A percentile compares a stretch with the other conserved stretches of the same genome.
Conservation (phyloP, 2,329 filamentous ascomycete genomes). For the Colletotrichum sp. region DNA sequence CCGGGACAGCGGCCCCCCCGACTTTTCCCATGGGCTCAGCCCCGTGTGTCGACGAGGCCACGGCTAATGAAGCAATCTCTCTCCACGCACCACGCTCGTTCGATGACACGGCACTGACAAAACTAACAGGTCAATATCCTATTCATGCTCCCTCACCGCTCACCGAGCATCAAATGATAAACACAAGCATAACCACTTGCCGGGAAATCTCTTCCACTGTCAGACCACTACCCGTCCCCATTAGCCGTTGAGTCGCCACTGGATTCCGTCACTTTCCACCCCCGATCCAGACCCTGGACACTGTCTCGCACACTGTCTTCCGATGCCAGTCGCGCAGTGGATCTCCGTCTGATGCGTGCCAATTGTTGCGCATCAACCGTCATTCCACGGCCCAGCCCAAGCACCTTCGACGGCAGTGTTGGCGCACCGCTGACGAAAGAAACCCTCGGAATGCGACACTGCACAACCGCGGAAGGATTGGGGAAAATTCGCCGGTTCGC, state of each 20-base stretch:
- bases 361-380: not conserved
- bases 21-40: not conserved
- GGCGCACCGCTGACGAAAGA: not conserved
- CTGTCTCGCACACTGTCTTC: not conserved
- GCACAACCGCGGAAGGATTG: not conserved
- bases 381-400: not conserved
- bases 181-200: not conserved
- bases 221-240: not conserved
- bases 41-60: not conserved
- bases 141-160: not conserved
- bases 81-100: slow-evolving; percentile 1
- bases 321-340: not conserved
- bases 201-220: not conserved
- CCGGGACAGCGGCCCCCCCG: not conserved
- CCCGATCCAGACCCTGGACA: not conserved
- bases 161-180: not conserved
- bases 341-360: not conserved
- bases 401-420: not conserved
- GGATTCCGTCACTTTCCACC: not conserved
- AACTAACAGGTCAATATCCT: not conserved
- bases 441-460: slow-evolving; percentile 4
- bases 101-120: not conserved
- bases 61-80: slow-evolving; percentile 2
- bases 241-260: slow-evolving; percentile 4
- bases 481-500: not conserved